These are phyloP conservation scores for Vitis labrusca DNA, from an alignment of 164 flowering plant genomes.

Conservation along the genomic window DNA sequence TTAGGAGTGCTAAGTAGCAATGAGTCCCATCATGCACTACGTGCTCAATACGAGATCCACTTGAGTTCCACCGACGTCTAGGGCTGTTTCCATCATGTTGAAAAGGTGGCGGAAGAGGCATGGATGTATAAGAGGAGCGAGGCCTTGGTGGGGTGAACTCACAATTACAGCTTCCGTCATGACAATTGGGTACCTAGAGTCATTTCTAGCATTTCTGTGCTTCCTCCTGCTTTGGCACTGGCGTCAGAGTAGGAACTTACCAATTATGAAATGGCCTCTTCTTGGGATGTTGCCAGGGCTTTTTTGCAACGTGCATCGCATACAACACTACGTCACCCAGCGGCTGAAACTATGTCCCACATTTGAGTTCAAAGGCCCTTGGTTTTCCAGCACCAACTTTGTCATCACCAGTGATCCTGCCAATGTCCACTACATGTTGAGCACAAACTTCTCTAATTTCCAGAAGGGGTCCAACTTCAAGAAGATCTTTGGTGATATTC, in stretches of 20 bases:
- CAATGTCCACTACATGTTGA: neutral
- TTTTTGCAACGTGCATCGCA: neutral
- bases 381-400: neutral
- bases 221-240: neutral
- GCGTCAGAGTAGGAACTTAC: neutral
- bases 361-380: slow-evolving; percentile 3
- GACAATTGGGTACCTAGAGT: neutral
- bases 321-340: neutral
- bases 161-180: neutral
- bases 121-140: too few relatives aligned
- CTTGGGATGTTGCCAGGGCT: slow-evolving; percentile 6
- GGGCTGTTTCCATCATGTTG: too few relatives aligned
- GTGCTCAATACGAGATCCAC: too few relatives aligned
- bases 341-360: neutral
- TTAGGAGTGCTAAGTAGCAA: too few relatives aligned
- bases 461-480: neutral
- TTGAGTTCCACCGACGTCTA: too few relatives aligned
- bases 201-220: neutral
- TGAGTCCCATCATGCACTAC: too few relatives aligned
- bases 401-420: neutral
- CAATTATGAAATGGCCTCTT: slow-evolving; percentile 1
- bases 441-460: slow-evolving; percentile 4
- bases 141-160: too few relatives aligned
- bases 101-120: too few relatives aligned
- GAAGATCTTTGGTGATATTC: slow-evolving; percentile 10